Evolutionary conservation across 495 filamentous ascomycete genomes (phyloP), one percentile per base, ranked within the genome.

Genomic region (Achaetomiella virescens): DNA sequence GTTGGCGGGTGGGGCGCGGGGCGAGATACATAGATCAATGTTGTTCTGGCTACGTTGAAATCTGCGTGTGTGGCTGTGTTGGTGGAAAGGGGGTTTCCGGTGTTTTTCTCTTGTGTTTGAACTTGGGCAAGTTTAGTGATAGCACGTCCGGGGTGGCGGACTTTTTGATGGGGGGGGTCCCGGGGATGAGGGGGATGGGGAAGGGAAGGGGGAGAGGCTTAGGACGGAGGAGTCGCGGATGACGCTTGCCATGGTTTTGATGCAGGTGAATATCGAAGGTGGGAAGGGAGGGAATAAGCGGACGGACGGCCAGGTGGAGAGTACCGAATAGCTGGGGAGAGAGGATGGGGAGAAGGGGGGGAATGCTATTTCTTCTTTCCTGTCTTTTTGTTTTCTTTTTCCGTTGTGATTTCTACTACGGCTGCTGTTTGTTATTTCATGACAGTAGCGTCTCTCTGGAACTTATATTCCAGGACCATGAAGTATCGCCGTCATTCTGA

Each of bases 231-330:
- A 93, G 71, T 82, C 78, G 20, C 72, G 76, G 6, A 92, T 95
- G 90, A 95, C 89, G 8, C 90, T 93, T 63, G 90, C 90, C 0
- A 96, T 96, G 90, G 88, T 93, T 2, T 70, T 96, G 43, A 95
- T 88, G 3, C 90, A 79, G 0, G 90, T 95, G 44, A 88, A 95
- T 66, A 58, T 95, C 9, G 78, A 84, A 72, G 48, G 27, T 31
- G 9, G 27, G 27, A 9, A 31, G 27, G 27, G 9, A 9, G 27
- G 9, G 70, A 68, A n/a, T 75, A 82, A 35, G 83, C 80, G 0
- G 76, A 80, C n/a, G n/a, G 63, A 74, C 84, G 2, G 80, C 87
- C 4, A 73, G 89, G 48, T 95, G 90, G 90, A 71, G 89, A 27
- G 4, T 31, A 31, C 27, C 9, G 4, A 31, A 5, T 31, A 5